Base-by-base conservation (phyloP, 2,329 filamentous ascomycete genomes). In the Stachybotrys chartarum region DNA sequence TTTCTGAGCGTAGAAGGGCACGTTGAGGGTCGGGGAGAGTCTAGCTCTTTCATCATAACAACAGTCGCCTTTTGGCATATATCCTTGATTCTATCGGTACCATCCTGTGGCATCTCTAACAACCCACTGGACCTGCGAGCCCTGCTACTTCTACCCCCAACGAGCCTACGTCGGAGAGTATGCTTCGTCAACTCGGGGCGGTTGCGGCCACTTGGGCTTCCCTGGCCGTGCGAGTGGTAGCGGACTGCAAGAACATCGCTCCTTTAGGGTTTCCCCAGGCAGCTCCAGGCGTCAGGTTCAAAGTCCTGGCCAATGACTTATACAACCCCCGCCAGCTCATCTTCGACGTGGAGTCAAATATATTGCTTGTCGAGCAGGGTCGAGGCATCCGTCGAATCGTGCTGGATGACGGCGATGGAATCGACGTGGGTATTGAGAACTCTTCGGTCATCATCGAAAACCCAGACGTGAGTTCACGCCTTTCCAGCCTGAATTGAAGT, bases 291-390 rank as follows among this genome's bases (percentile, higher is more conserved):
- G 62, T 68, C n/a, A 46, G 58, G 14, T 63, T 60, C 55, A 65
- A 63, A 53, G 57, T 69, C 6, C 52, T 70, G 46, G 45, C 58
- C 14, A 68, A 63, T 50, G 64, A 60, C 14, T 59, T 69, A 32
- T 44, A 44, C 4, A 6, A 14, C 3, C 67, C 73, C 3, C 67
- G 73, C 17, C 64, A 65, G 52, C 57, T 76, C 5, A 60, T 70
- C 18, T 63, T 71, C 30, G 73, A 76, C 56, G 57, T 59, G 0
- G 55, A 61, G 30, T 72, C 72, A 5, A 72, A 73, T 57, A 56
- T 75, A 18, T 66, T 76, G 11, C 62, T 75, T 8, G 63, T 65
- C 11, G 67, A 72, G 56, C 59, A 62, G 45, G 60, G 61, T 4
- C 61, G 57, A 30, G 72, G 72, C 8, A 64, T 76, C 24, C 61